These are phyloP conservation scores for Russula abietina DNA, from an alignment of 768 basidiomycete genomes.

Conservation along the genomic window DNA sequence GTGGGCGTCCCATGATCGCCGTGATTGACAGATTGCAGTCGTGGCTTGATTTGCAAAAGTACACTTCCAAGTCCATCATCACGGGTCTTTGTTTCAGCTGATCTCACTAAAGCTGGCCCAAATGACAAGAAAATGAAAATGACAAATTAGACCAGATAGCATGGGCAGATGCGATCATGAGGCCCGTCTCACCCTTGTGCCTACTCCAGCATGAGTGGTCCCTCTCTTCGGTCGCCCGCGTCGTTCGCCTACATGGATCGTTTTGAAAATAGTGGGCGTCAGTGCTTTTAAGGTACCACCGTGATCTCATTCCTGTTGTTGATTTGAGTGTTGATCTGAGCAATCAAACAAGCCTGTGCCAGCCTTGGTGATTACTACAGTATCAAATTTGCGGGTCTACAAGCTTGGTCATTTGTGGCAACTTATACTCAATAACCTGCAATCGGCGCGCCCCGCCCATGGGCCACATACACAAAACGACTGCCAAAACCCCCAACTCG, in stretches of 20 bases:
- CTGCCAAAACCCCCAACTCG: background rate
- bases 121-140: background rate
- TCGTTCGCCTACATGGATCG: background rate
- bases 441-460: background rate
- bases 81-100: background rate
- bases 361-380: background rate
- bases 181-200: background rate
- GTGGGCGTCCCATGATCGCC: background rate
- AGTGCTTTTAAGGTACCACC: background rate
- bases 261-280: background rate
- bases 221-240: background rate
- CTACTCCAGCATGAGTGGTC: background rate
- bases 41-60: background rate
- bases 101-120: background rate
- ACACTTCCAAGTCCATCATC: background rate
- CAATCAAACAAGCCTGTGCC: background rate
- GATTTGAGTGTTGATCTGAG: background rate
- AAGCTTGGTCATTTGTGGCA: too few relatives aligned
- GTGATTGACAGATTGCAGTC: conserved; percentile 1
- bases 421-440: background rate
- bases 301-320: background rate
- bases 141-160: background rate
- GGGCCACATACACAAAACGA: background rate
- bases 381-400: background rate
- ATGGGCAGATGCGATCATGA: background rate